These are phyloP conservation scores for Lenzites betulinus DNA, from an alignment of 768 basidiomycete genomes.

Conservation along the genomic window DNA sequence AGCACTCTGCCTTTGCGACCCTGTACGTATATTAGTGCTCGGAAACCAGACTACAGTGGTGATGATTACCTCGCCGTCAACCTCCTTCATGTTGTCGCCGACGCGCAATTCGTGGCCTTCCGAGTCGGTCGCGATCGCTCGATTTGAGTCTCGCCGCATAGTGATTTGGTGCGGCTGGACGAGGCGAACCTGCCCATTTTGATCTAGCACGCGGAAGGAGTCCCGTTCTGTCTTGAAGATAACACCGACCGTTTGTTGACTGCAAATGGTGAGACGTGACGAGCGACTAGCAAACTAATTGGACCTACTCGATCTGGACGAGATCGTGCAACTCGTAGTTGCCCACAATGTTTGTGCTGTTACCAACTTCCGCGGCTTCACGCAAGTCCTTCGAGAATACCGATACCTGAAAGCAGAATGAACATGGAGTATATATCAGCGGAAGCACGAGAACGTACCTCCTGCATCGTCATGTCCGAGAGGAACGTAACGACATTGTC, in stretches of 20 bases:
- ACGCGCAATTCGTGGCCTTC: conserved; percentile 84
- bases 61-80: conserved; percentile 75
- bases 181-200: conserved; percentile 85
- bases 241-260: conserved; percentile 91
- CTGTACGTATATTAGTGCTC: conserved; percentile 40
- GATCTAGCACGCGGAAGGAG: conserved; percentile 94
- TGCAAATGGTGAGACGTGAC: conserved; percentile 34
- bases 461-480: conserved; percentile 96
- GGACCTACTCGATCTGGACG: conserved; percentile 90
- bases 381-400: conserved; percentile 97
- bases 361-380: conserved; percentile 97
- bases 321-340: conserved; percentile 96
- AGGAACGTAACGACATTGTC: conserved; percentile 94
- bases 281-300: neutral
- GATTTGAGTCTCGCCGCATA: conserved; percentile 79
- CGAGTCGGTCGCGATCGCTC: conserved; percentile 86
- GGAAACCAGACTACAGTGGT: neutral
- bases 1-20: conserved; percentile 86
- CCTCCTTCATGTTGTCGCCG: conserved; percentile 92
- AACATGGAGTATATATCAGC: neutral
- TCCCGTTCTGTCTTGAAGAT: conserved; percentile 97
- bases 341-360: conserved; percentile 84
- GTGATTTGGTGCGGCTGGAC: conserved; percentile 95
- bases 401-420: conserved; percentile 63
- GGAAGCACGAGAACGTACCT: conserved; percentile 51